phyloP scores from a whole-genome alignment of 108 stramenopile species.

The Fistulifera pelliculosa region DNA sequence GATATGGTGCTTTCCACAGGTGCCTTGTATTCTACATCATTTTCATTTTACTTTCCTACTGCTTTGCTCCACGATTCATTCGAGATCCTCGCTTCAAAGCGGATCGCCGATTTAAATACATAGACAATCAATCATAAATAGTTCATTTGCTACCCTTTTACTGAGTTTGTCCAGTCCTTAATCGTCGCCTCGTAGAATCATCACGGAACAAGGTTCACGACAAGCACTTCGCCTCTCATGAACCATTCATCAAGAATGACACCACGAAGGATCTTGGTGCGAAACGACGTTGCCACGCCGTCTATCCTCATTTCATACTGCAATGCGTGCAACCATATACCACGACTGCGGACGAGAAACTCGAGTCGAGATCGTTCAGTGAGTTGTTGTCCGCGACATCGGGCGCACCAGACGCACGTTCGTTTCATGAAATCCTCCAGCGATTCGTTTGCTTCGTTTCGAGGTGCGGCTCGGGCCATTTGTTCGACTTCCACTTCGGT shows the following conservation, averaged over 20 bases:
- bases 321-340: constrained; percentile 80
- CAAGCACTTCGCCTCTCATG: too few relatives aligned
- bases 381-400: constrained; percentile 23
- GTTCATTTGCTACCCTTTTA: too few relatives aligned
- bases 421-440: constrained; percentile 58
- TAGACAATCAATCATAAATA: too few relatives aligned
- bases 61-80: too few relatives aligned
- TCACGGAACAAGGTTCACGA: too few relatives aligned
- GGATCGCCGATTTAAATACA: too few relatives aligned
- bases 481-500: constrained; percentile 53
- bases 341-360: constrained; percentile 61
- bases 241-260: constrained; percentile 2
- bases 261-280: constrained; percentile 20
- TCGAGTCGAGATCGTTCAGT: constrained; percentile 46
- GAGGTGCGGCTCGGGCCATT: constrained; percentile 17
- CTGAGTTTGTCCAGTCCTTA: too few relatives aligned
- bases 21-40: too few relatives aligned
- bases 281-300: constrained; percentile 5
- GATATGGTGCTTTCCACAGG: too few relatives aligned
- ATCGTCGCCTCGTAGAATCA: too few relatives aligned
- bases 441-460: constrained; percentile 35
- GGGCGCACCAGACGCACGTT: constrained; percentile 84
- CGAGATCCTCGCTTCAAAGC: too few relatives aligned
- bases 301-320: constrained; percentile 35
- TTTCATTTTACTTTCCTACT: too few relatives aligned